Conservation (phyloP, 768 basidiomycete genomes). For the Leccinum aurantiacum region DNA sequence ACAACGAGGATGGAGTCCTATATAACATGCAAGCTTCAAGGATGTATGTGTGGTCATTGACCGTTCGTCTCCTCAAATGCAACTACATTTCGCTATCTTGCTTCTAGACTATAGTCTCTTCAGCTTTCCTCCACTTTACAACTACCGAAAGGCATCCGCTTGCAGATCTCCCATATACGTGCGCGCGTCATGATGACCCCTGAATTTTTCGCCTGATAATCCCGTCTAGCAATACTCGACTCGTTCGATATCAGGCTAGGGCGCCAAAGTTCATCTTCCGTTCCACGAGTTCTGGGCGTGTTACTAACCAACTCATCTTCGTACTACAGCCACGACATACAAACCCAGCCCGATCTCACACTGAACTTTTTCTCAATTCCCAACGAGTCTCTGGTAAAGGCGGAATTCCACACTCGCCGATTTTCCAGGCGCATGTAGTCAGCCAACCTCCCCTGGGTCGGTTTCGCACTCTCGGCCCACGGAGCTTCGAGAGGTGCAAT, state of each 20-base stretch:
- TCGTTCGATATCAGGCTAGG: background rate
- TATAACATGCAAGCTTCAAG: conserved; percentile 3
- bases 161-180: background rate
- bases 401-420: too few relatives aligned
- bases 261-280: too few relatives aligned
- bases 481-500: too few relatives aligned
- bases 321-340: too few relatives aligned
- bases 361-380: too few relatives aligned
- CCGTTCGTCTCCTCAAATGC: conserved; percentile 4
- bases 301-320: too few relatives aligned
- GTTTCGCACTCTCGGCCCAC: too few relatives aligned
- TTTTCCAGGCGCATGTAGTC: too few relatives aligned
- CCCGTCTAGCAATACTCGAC: background rate
- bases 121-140: background rate
- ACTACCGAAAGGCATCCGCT: background rate
- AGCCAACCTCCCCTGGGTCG: too few relatives aligned
- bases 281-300: too few relatives aligned
- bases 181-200: background rate
- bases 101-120: background rate
- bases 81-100: background rate
- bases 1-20: conserved; percentile 1
- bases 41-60: background rate
- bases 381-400: too few relatives aligned
- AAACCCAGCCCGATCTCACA: too few relatives aligned
- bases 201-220: background rate